Conservation (phyloP, 371 early-diverging fungal species). For the Apophysomyces ossiformis region DNA sequence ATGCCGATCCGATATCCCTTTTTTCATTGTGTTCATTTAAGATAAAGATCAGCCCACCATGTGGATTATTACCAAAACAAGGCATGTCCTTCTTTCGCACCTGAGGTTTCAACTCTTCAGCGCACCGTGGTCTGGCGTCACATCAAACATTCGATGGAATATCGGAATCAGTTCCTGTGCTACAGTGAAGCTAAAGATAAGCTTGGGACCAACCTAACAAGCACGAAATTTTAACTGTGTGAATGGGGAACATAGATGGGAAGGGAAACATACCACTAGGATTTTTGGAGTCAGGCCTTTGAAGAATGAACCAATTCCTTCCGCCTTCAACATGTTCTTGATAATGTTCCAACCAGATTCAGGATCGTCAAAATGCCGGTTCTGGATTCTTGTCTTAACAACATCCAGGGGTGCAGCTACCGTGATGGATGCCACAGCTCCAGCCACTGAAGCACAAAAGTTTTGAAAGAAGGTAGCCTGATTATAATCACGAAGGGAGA, state of each 20-base stretch:
- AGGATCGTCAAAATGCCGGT: constrained; percentile 86
- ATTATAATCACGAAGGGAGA: constrained; percentile 85
- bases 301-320: constrained; percentile 95
- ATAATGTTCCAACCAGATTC: constrained; percentile 89
- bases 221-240: background rate
- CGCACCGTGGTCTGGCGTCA: constrained; percentile 3
- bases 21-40: no score
- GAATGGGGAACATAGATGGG: constrained; percentile 17
- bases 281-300: constrained; percentile 98
- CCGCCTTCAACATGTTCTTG: constrained; percentile 84
- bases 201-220: constrained; percentile 89
- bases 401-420: constrained; percentile 97
- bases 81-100: background rate
- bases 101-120: background rate
- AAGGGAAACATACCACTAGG: constrained; percentile 60
- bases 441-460: constrained; percentile 95
- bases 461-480: constrained; percentile 96
- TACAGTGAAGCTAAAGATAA: constrained; percentile 96
- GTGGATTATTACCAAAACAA: no score
- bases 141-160: constrained; percentile 57
- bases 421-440: constrained; percentile 93
- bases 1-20: no score
- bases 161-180: constrained; percentile 94
- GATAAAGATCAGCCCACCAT: no score
- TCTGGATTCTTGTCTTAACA: constrained; percentile 97